Conservation (phyloP, 495 filamentous ascomycete species). For the Xylaria grammica region DNA sequence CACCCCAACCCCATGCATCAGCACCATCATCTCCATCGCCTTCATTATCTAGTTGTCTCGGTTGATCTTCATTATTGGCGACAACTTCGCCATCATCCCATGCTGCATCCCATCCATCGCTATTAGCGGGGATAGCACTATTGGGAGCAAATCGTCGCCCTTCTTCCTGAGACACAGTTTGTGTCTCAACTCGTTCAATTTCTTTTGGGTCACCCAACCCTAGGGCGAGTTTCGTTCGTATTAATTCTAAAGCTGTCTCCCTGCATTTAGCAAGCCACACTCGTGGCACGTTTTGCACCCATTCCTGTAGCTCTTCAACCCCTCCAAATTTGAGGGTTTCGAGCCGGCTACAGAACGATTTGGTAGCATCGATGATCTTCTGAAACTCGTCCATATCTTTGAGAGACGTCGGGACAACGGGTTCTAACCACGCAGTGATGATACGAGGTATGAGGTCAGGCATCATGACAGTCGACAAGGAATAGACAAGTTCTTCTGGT, state of each 20-base stretch:
- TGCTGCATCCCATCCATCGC: conserved; percentile 61
- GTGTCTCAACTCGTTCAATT: conserved; percentile 85
- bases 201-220: conserved; percentile 66
- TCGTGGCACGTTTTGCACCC: conserved; percentile 77
- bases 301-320: conserved; percentile 72
- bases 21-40: conserved; percentile 32
- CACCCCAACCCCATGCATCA: conserved; percentile 41
- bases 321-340: conserved; percentile 69
- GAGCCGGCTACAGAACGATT: conserved; percentile 66
- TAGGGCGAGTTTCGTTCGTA: conserved; percentile 68
- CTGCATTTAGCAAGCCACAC: conserved; percentile 87
- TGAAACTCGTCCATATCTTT: conserved; percentile 73
- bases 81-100: conserved; percentile 69
- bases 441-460: conserved; percentile 68
- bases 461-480: conserved; percentile 70
- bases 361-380: conserved; percentile 61
- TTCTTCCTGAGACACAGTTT: conserved; percentile 72
- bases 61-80: conserved; percentile 48
- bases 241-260: conserved; percentile 73
- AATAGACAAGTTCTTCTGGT: conserved; percentile 64
- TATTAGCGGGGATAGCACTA: conserved; percentile 45
- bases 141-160: conserved; percentile 61
- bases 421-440: conserved; percentile 74
- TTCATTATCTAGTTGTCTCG: conserved; percentile 26
- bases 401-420: conserved; percentile 74